Conservation (phyloP, 1,284 basidiomycete genomes). For the Sporisorium exsertum region DNA sequence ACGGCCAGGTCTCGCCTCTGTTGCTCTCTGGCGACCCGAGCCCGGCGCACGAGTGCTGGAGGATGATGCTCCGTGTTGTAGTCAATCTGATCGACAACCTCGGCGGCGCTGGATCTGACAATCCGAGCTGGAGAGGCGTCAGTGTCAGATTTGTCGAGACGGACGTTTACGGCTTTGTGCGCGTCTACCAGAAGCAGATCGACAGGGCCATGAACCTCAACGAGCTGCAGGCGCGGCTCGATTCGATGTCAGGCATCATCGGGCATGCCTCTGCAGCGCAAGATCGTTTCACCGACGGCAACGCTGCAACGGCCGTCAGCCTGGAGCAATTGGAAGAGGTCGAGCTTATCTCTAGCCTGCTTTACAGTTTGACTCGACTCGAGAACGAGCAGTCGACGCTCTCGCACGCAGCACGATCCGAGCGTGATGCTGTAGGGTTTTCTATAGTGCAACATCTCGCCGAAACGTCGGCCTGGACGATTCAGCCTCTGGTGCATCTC, state of each 20-base stretch:
- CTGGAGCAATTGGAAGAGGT: slow-evolving; percentile 55
- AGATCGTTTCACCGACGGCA: slow-evolving; percentile 2
- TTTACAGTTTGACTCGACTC: slow-evolving; percentile 47
- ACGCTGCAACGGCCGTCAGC: slow-evolving; percentile 16
- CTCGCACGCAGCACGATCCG: neutral
- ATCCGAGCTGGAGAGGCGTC: slow-evolving; percentile 64
- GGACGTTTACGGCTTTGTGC: slow-evolving; percentile 86
- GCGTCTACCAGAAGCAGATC: slow-evolving; percentile 85
- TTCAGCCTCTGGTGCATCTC: slow-evolving; percentile 89
- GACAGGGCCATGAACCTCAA: slow-evolving; percentile 79
- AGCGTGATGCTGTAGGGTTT: slow-evolving; percentile 5
- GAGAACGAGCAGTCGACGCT: slow-evolving; percentile 27
- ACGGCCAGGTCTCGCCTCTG: slow-evolving; percentile 78
- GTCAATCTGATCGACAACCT: slow-evolving; percentile 77
- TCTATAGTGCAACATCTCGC: slow-evolving; percentile 33
- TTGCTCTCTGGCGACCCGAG: slow-evolving; percentile 79
- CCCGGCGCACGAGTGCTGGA: slow-evolving; percentile 83
- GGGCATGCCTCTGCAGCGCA: slow-evolving; percentile 75
- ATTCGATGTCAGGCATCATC: slow-evolving; percentile 72
- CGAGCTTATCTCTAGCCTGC: slow-evolving; percentile 46
- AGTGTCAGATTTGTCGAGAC: slow-evolving; percentile 85
- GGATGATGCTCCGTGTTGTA: slow-evolving; percentile 84
- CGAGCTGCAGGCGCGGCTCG: slow-evolving; percentile 71
- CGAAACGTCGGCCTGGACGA: slow-evolving; percentile 43
- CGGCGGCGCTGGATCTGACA: slow-evolving; percentile 63